Percentiles rank a stretch among this genome's conserved stretches.
phyloP scores from a whole-genome alignment of 768 basidiomycete genomes.

The Tylopilus balloui region DNA sequence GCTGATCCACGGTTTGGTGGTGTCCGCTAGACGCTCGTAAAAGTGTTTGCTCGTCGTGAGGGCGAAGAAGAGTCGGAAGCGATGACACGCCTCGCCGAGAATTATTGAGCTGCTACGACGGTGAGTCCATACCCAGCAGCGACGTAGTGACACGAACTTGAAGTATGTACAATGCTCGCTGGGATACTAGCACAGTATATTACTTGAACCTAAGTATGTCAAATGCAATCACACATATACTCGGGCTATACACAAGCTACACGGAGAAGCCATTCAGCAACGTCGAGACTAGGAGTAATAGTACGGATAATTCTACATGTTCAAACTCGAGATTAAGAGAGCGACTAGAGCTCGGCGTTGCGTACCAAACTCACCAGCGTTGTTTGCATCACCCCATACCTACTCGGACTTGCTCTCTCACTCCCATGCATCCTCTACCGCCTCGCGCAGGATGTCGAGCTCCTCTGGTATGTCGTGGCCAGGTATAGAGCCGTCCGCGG shows the following conservation, averaged over 20 bases:
- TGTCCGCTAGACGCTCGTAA: conserved; percentile 19
- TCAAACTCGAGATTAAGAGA: not conserved
- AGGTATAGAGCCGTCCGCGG: not conserved
- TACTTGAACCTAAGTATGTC: too few relatives aligned
- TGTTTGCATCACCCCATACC: conserved; percentile 14
- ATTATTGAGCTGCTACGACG: conserved; percentile 18
- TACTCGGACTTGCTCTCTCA: conserved; percentile 10
- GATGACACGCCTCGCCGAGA: conserved; percentile 31
- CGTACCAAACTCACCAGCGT: conserved; percentile 6
- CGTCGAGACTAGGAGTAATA: too few relatives aligned
- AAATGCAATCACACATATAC: too few relatives aligned
- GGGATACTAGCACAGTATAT: too few relatives aligned
- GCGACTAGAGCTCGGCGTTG: not conserved
- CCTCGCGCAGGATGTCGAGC: conserved; percentile 6
- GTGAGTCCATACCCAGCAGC: too few relatives aligned
- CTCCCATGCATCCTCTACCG: conserved; percentile 15
- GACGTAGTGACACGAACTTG: too few relatives aligned
- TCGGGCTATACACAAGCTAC: too few relatives aligned
- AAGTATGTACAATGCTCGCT: too few relatives aligned
- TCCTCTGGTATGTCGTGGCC: conserved; percentile 3
- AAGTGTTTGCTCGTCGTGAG: conserved; percentile 24
- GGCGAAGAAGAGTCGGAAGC: conserved; percentile 19
- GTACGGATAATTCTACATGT: too few relatives aligned
- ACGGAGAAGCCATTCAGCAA: too few relatives aligned
- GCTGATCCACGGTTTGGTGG: too few relatives aligned